Evolutionary conservation across 192 early-diverging fungal genomes (phyloP).

Genomic region (Haplosporangium gracile): DNA sequence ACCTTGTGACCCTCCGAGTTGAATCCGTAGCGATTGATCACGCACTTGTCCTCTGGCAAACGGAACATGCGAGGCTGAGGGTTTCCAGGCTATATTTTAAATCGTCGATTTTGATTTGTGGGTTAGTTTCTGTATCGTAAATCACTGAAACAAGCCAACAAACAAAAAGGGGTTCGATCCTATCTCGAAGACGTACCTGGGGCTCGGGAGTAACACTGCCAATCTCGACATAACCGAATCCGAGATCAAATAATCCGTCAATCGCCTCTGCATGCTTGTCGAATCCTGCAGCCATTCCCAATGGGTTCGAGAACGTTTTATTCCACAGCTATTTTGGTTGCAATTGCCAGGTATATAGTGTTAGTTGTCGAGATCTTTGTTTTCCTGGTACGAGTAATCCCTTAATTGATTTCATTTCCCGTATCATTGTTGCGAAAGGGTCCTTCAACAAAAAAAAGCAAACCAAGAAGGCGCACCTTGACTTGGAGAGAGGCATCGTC

Average conservation of each 20-base stretch:
- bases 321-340: conserved; percentile 71
- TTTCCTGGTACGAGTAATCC: background rate
- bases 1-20: conserved; percentile 83
- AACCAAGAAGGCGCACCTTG: conserved; percentile 50
- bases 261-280: conserved; percentile 94
- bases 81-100: conserved; percentile 78
- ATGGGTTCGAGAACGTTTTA: conserved; percentile 80
- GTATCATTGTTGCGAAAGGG: background rate
- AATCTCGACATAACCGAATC: conserved; percentile 93
- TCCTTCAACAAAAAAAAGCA: background rate
- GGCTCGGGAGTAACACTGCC: conserved; percentile 89
- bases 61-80: conserved; percentile 89
- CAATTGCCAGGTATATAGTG: background rate
- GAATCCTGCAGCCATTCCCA: conserved; percentile 91
- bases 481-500: conserved; percentile 68
- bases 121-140: background rate
- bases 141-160: background rate
- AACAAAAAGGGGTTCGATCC: background rate
- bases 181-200: conserved; percentile 65
- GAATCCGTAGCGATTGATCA: conserved; percentile 94
- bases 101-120: background rate
- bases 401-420: background rate
- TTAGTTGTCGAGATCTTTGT: background rate
- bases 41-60: conserved; percentile 75
- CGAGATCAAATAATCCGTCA: conserved; percentile 84